A percentile compares a stretch with the other conserved stretches of the same genome.
Evolutionary conservation across 805 yeast genomes (phyloP).

Genomic region (Starmerella stigmatis): DNA sequence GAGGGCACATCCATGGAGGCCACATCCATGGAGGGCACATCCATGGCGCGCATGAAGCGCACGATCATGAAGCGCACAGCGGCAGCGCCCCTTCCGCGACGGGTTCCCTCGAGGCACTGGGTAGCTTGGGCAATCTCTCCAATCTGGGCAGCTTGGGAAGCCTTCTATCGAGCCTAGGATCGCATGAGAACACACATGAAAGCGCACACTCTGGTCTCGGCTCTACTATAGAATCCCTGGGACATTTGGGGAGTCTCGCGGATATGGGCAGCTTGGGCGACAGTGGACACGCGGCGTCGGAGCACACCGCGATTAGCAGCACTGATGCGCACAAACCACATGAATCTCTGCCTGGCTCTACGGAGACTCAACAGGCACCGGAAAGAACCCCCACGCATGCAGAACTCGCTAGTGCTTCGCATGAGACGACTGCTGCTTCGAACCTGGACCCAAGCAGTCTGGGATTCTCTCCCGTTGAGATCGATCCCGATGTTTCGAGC

Average conservation of each 20-base stretch:
- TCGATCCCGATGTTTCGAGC: constrained; percentile 21
- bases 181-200: too few relatives aligned
- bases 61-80: too few relatives aligned
- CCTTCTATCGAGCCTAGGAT: neutral
- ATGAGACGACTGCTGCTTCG: neutral
- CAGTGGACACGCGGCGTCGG: neutral
- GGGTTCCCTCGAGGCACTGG: neutral
- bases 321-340: too few relatives aligned
- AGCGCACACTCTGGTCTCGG: neutral
- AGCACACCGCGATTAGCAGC: too few relatives aligned
- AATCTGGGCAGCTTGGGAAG: neutral
- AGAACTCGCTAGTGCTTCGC: neutral
- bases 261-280: neutral
- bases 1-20: too few relatives aligned
- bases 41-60: too few relatives aligned
- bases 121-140: neutral
- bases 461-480: neutral
- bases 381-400: neutral
- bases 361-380: neutral
- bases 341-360: too few relatives aligned
- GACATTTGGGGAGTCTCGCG: neutral
- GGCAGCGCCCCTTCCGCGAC: too few relatives aligned
- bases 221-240: neutral
- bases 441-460: neutral
- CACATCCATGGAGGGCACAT: too few relatives aligned